Evolutionary conservation across 1,139 yeast genomes (phyloP).

Genomic region (Nakaseomyces nivariensis): DNA sequence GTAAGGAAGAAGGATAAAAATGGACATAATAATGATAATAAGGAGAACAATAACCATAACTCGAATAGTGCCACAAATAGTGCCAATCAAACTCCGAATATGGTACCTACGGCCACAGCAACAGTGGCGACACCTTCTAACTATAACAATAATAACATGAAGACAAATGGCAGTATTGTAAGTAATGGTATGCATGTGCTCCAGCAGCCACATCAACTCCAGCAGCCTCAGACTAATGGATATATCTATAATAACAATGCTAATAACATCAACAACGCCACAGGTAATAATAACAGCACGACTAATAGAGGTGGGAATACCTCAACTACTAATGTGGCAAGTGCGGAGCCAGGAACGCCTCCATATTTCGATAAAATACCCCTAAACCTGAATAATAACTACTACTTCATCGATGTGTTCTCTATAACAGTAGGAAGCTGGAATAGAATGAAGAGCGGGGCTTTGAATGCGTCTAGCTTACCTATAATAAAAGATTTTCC

Average conservation of each 20-base stretch:
- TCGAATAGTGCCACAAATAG: not conserved
- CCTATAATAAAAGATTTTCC: conserved; percentile 35
- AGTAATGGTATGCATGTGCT: no score
- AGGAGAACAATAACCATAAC: conserved; percentile 11
- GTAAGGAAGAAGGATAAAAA: conserved; percentile 35
- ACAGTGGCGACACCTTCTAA: no score
- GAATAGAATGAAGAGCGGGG: conserved; percentile 66
- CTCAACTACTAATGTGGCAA: conserved; percentile 3
- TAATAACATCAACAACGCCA: no score
- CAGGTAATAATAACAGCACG: not conserved
- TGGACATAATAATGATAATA: no score
- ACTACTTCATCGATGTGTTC: conserved; percentile 55
- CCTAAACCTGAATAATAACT: conserved; percentile 52
- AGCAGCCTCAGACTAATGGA: not conserved
- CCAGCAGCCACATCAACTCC: no score
- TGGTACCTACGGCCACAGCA: no score
- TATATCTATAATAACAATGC: not conserved
- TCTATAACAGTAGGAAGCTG: conserved; percentile 67
- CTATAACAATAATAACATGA: no score
- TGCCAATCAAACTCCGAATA: not conserved
- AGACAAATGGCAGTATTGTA: no score
- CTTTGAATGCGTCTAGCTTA: conserved; percentile 34
- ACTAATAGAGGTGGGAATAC: not conserved
- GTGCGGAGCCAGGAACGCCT: conserved; percentile 7
- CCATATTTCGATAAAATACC: conserved; percentile 35